Conservation (phyloP, 2,329 filamentous ascomycete species). For the Pseudopyrenochaeta lycopersici region DNA sequence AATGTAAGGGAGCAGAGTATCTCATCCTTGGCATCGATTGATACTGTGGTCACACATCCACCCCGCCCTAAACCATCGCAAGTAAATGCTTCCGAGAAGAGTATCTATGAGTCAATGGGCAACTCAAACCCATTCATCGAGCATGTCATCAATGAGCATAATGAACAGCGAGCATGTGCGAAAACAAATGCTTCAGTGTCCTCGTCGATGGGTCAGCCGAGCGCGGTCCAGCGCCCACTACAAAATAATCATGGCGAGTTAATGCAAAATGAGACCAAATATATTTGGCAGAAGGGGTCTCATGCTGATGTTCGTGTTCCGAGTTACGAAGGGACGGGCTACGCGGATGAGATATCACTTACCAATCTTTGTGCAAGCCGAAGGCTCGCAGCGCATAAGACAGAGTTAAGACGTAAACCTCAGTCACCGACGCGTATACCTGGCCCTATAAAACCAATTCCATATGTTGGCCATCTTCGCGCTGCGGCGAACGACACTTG, state of each 20-base stretch:
- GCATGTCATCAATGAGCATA: not conserved
- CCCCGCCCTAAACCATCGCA: slow-evolving; percentile 9
- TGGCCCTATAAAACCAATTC: slow-evolving; percentile 23
- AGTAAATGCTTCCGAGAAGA: slow-evolving; percentile 19
- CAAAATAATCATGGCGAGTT: slow-evolving; percentile 1
- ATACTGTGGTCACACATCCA: slow-evolving; percentile 5
- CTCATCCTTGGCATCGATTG: slow-evolving; percentile 1
- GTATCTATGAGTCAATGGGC: slow-evolving; percentile 22
- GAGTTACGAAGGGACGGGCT: slow-evolving; percentile 38
- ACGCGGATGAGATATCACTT: slow-evolving; percentile 27
- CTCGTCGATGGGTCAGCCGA: slow-evolving; percentile 24
- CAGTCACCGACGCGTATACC: slow-evolving; percentile 25
- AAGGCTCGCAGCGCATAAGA: not conserved
- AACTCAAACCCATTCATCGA: slow-evolving; percentile 25
- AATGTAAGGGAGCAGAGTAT: not conserved
- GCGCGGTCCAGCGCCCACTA: slow-evolving; percentile 29
- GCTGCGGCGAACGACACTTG: slow-evolving; percentile 11
- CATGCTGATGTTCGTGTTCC: slow-evolving; percentile 16
- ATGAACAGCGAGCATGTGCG: not conserved
- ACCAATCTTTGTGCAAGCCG: slow-evolving; percentile 19
- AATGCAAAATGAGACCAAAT: not conserved
- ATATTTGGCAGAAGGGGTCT: slow-evolving; percentile 2
- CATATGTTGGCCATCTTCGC: slow-evolving; percentile 18
- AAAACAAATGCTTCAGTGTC: slow-evolving; percentile 8
- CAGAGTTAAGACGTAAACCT: not conserved